phyloP scores from a whole-genome alignment of 257 asterid species.

The Plectranthus barbatus region DNA sequence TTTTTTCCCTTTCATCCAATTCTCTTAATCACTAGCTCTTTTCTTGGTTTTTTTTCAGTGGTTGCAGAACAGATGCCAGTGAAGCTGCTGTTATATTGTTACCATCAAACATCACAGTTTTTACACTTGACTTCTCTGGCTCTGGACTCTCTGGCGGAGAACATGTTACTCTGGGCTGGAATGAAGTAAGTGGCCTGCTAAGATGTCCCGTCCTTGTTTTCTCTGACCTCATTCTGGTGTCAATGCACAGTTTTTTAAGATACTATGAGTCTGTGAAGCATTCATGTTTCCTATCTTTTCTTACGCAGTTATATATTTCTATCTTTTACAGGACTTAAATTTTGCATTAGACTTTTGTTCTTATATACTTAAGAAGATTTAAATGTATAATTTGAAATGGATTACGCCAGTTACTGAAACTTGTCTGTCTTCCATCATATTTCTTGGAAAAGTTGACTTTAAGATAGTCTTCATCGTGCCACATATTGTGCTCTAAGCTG shows the following conservation, averaged over 20 bases:
- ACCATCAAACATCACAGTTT: conserved; percentile 80
- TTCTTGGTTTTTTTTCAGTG: conserved; percentile 42
- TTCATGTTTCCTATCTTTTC: neutral
- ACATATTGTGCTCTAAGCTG: neutral
- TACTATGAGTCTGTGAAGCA: neutral
- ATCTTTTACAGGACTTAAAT: neutral
- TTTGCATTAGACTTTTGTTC: neutral
- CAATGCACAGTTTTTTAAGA: neutral
- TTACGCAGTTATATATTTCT: neutral
- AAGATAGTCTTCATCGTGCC: neutral
- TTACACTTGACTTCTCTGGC: conserved; percentile 91
- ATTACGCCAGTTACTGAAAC: neutral
- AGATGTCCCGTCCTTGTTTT: conserved; percentile 1
- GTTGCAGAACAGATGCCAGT: conserved; percentile 95
- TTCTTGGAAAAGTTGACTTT: neutral
- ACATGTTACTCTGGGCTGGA: conserved; percentile 89
- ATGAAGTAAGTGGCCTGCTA: conserved; percentile 56
- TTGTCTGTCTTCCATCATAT: neutral
- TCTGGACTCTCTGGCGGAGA: conserved; percentile 97
- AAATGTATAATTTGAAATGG: neutral
- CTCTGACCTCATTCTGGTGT: neutral
- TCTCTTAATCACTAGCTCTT: conserved; percentile 13
- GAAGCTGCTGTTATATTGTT: conserved; percentile 93
- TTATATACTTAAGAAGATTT: neutral
- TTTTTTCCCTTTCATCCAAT: neutral